These are phyloP conservation scores for Colletotrichum sp. DNA, from an alignment of 2,329 filamentous ascomycete genomes.

Conservation along the genomic window DNA sequence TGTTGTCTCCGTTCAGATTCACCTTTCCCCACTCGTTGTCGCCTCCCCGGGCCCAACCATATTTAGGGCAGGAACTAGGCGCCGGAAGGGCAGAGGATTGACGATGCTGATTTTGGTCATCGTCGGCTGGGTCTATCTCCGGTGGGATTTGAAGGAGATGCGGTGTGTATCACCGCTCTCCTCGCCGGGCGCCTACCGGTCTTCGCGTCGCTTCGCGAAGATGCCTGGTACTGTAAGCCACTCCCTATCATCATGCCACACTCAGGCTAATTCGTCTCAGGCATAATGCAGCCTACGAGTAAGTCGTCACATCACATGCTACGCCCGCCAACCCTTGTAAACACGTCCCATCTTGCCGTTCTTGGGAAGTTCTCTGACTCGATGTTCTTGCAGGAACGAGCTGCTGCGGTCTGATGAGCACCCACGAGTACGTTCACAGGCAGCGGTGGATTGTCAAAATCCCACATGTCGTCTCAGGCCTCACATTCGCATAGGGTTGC, in stretches of 20 bases:
- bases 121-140: neutral
- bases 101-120: neutral
- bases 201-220: neutral
- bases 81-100: neutral
- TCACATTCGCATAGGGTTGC: too few species aligned
- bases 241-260: neutral
- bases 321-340: neutral
- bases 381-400: neutral
- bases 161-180: neutral
- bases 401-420: neutral
- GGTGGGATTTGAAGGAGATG: neutral
- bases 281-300: neutral
- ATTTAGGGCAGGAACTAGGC: neutral
- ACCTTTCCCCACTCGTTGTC: neutral
- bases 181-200: neutral
- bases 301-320: accelerated
- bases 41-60: neutral
- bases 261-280: neutral
- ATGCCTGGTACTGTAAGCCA: neutral
- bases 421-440: neutral
- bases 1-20: neutral
- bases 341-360: neutral
- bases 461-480: too few species aligned
- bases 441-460: neutral
- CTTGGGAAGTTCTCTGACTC: neutral